Conservation (phyloP, 2,329 filamentous ascomycete genomes). For the Fusarium pseudograminearum region DNA sequence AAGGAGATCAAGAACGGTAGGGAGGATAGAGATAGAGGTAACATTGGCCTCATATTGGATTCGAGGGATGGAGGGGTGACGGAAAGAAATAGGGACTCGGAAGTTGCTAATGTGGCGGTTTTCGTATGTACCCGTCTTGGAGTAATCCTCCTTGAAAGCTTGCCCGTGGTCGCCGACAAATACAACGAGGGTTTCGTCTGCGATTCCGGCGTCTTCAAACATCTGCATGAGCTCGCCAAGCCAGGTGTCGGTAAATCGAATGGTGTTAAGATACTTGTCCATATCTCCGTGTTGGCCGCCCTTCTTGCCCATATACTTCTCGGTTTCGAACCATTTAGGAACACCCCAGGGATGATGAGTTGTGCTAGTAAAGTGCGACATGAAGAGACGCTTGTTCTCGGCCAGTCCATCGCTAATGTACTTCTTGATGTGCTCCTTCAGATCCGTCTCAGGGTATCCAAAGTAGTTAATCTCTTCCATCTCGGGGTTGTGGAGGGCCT, state of each 20-base stretch:
- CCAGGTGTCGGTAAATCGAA: slow-evolving; percentile 51
- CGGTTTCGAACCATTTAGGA: slow-evolving; percentile 44
- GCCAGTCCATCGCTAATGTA: slow-evolving; percentile 47
- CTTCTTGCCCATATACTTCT: slow-evolving; percentile 44
- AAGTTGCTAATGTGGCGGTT: slow-evolving; percentile 50
- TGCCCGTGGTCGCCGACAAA: slow-evolving; percentile 52
- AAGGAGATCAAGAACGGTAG: slow-evolving; percentile 52
- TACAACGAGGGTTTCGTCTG: slow-evolving; percentile 51
- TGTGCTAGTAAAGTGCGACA: slow-evolving; percentile 54
- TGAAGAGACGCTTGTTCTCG: slow-evolving; percentile 51
- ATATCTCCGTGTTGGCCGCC: slow-evolving; percentile 45
- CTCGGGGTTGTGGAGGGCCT: slow-evolving; percentile 34
- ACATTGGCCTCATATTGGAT: slow-evolving; percentile 49
- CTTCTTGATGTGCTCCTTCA: slow-evolving; percentile 51
- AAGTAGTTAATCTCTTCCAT: slow-evolving; percentile 50
- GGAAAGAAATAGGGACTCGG: slow-evolving; percentile 50
- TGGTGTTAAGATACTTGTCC: slow-evolving; percentile 51
- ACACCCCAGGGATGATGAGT: slow-evolving; percentile 51
- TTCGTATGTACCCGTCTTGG: slow-evolving; percentile 50
- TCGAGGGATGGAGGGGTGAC: slow-evolving; percentile 49
- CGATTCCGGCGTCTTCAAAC: slow-evolving; percentile 49
- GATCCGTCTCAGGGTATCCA: slow-evolving; percentile 49
- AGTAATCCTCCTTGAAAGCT: slow-evolving; percentile 50
- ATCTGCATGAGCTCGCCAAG: slow-evolving; percentile 50
- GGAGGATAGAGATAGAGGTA: slow-evolving; percentile 50